These are phyloP conservation scores for Triticum urartu DNA, from an alignment of 176 grass and related monocot genomes.

Conservation along the genomic window DNA sequence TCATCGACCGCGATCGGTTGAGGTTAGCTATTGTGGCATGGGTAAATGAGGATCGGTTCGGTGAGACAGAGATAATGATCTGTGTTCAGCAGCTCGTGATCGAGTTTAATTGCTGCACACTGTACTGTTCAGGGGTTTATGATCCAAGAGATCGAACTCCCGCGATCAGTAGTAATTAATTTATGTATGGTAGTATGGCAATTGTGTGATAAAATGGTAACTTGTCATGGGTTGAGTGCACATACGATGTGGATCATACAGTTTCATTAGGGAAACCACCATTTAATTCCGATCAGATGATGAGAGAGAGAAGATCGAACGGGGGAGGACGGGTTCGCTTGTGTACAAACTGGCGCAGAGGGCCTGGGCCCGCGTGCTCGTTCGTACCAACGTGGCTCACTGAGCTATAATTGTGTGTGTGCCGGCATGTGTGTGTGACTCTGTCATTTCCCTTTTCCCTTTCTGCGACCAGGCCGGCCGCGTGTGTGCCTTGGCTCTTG, in stretches of 20 bases:
- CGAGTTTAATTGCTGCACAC: neutral
- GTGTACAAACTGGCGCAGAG: conserved; percentile 28
- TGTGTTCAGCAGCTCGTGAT: neutral
- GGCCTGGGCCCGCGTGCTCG: neutral
- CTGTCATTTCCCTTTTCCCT: neutral
- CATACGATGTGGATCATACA: neutral
- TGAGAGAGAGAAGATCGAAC: conserved; percentile 22
- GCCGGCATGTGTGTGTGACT: neutral
- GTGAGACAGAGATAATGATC: neutral
- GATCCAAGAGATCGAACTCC: neutral
- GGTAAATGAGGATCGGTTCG: neutral
- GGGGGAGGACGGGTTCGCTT: neutral
- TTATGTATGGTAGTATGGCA: neutral
- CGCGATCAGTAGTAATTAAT: neutral
- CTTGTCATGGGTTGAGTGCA: neutral
- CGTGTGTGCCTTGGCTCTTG: neutral
- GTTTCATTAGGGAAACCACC: neutral
- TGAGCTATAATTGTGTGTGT: conserved; percentile 38
- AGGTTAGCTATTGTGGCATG: neutral
- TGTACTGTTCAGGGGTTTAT: neutral
- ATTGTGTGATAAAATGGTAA: neutral
- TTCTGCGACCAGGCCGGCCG: neutral
- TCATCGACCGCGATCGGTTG: neutral
- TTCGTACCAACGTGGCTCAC: conserved; percentile 46
- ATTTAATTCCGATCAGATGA: neutral